phyloP scores from a whole-genome alignment of 495 filamentous ascomycete genomes.

The Talaromyces borbonicus region DNA sequence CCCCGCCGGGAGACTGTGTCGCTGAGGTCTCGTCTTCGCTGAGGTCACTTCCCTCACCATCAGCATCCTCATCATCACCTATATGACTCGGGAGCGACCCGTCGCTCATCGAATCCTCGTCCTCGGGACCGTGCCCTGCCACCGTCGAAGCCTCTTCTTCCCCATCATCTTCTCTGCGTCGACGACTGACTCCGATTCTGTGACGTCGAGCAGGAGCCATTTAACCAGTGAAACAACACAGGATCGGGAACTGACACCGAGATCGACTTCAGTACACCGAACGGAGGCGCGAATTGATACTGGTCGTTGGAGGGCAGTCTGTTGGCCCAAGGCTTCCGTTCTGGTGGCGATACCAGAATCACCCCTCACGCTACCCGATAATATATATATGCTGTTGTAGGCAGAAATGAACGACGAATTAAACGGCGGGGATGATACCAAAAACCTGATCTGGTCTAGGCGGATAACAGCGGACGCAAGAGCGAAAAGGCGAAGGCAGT shows the following conservation, averaged over 20 bases:
- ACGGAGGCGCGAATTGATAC: neutral
- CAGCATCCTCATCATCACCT: conserved; percentile 59
- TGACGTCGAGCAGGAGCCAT: conserved; percentile 59
- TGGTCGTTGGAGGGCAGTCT: neutral
- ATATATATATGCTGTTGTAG: neutral
- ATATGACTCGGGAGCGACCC: conserved; percentile 65
- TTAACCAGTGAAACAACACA: neutral
- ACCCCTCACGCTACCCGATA: too few relatives aligned
- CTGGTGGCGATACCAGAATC: too few relatives aligned
- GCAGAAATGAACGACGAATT: neutral
- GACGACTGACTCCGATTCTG: conserved; percentile 65
- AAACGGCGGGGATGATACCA: conserved; percentile 4
- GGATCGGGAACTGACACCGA: conserved; percentile 2
- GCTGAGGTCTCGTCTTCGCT: conserved; percentile 55
- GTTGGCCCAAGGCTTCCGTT: too few relatives aligned
- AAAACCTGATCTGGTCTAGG: conserved; percentile 5
- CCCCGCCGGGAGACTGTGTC: too few relatives aligned
- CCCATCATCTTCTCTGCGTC: conserved; percentile 69
- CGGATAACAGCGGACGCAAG: neutral
- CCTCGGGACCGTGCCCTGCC: conserved; percentile 60
- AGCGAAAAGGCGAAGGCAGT: neutral
- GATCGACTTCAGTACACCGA: conserved; percentile 2
- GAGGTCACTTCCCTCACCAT: conserved; percentile 61
- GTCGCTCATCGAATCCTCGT: conserved; percentile 77
- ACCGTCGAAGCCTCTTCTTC: conserved; percentile 56